A percentile compares a stretch with the other conserved stretches of the same genome.
phyloP scores from a whole-genome alignment of 177 flowering plant species.

The Vitis hybrid region DNA sequence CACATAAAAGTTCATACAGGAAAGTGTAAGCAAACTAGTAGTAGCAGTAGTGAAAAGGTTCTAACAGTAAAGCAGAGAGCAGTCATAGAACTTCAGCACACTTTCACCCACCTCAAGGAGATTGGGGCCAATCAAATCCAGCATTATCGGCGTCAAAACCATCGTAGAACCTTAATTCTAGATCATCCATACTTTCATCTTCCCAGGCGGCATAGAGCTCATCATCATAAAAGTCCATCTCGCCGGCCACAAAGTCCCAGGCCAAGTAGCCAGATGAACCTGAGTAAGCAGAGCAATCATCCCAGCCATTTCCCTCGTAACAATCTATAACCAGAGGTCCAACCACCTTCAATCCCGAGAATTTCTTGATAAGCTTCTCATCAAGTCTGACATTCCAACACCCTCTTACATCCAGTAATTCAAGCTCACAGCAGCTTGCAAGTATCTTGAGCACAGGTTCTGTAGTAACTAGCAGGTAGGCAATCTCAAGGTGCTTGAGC shows the following conservation, averaged over 20 bases:
- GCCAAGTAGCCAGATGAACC: conserved; percentile 36
- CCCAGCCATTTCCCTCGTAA: conserved; percentile 28
- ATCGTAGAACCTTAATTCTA: conserved; percentile 16
- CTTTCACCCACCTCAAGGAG: conserved; percentile 1
- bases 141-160: conserved; percentile 10
- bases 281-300: conserved; percentile 36
- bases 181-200: conserved; percentile 11
- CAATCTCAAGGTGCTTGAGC: conserved; percentile 56
- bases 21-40: background rate
- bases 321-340: conserved; percentile 39
- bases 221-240: conserved; percentile 12
- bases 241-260: conserved; percentile 26
- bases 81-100: too few relatives aligned
- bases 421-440: conserved; percentile 35
- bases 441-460: conserved; percentile 39
- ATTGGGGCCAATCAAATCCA: conserved; percentile 16
- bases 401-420: conserved; percentile 55
- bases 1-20: background rate
- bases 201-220: conserved; percentile 13
- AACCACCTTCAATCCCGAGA: conserved; percentile 31
- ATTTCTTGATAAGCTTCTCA: conserved; percentile 28
- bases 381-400: conserved; percentile 60
- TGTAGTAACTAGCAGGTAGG: conserved; percentile 40
- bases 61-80: too few relatives aligned
- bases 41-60: background rate